These are phyloP conservation scores for Penicillium paneum DNA, from an alignment of 2,329 filamentous ascomycete species.

Conservation along the genomic window DNA sequence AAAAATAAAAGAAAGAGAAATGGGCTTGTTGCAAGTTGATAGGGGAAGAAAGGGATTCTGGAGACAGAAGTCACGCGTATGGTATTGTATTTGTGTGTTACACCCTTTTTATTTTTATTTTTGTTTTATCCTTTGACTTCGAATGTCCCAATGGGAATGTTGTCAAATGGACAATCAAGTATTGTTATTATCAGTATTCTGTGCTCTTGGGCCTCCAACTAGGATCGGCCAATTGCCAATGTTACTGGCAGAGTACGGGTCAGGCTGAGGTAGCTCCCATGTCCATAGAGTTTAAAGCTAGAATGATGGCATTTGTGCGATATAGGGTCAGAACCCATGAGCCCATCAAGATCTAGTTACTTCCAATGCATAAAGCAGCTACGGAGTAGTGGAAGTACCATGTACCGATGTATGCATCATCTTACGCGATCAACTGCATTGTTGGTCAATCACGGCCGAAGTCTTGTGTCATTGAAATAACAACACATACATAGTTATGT, in stretches of 20 bases:
- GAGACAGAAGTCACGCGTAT: conserved; percentile 11
- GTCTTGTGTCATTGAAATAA: neutral
- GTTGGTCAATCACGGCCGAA: neutral
- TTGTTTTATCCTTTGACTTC: neutral
- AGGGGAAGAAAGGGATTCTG: neutral
- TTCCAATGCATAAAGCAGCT: neutral
- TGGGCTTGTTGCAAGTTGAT: conserved; percentile 9
- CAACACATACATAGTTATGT: no score
- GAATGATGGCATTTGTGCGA: neutral
- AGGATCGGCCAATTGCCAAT: conserved; percentile 1
- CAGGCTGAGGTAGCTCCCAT: conserved; percentile 4
- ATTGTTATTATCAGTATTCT: neutral
- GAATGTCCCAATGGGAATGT: neutral
- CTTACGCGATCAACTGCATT: neutral
- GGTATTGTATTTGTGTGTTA: conserved; percentile 10
- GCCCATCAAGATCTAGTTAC: neutral
- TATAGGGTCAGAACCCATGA: neutral
- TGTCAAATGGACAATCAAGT: neutral
- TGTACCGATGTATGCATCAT: neutral
- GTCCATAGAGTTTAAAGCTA: neutral
- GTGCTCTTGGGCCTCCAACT: neutral
- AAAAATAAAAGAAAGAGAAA: conserved; percentile 6
- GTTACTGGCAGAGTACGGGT: neutral
- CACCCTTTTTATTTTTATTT: neutral
- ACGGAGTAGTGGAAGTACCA: neutral